Conservation (phyloP, 2,329 filamentous ascomycete genomes). For the Cladobotryum protrusum region DNA sequence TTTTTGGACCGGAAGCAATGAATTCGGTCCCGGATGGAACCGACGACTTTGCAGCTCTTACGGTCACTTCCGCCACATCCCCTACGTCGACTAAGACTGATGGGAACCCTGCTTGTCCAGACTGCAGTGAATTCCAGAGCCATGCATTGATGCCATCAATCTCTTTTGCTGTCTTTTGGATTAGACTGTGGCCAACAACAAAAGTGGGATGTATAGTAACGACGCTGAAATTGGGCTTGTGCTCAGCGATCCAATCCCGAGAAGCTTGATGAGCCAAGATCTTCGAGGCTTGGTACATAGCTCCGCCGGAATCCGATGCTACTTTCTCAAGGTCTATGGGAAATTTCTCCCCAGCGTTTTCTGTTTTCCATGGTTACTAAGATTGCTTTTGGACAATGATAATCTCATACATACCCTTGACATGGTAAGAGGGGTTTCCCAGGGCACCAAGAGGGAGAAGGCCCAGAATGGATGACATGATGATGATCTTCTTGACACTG, state of each 20-base stretch:
- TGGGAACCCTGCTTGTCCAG: constrained; percentile 5
- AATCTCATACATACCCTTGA: constrained; percentile 4
- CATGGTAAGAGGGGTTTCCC: neutral
- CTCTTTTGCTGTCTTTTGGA: constrained; percentile 16
- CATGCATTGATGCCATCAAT: constrained; percentile 12
- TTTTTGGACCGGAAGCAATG: constrained; percentile 2
- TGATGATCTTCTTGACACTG: constrained; percentile 10
- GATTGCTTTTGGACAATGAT: too few species aligned
- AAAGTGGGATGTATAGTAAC: constrained; percentile 13
- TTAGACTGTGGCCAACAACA: constrained; percentile 13
- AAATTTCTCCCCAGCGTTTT: neutral
- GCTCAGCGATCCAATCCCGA: constrained; percentile 10
- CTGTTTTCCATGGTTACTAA: too few species aligned
- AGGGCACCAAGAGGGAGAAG: constrained; percentile 9
- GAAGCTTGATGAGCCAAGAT: constrained; percentile 14
- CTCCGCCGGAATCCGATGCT: constrained; percentile 4
- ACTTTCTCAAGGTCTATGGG: constrained; percentile 3
- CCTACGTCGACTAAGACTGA: constrained; percentile 9
- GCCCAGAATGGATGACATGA: constrained; percentile 13
- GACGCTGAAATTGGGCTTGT: constrained; percentile 8
- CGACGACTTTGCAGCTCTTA: neutral
- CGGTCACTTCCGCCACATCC: constrained; percentile 10
- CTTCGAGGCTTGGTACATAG: constrained; percentile 14
- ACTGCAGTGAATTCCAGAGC: constrained; percentile 10
- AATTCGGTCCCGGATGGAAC: constrained; percentile 1